These are phyloP conservation scores for Oidium heveae DNA, from an alignment of 2,329 filamentous ascomycete species.

Conservation along the genomic window DNA sequence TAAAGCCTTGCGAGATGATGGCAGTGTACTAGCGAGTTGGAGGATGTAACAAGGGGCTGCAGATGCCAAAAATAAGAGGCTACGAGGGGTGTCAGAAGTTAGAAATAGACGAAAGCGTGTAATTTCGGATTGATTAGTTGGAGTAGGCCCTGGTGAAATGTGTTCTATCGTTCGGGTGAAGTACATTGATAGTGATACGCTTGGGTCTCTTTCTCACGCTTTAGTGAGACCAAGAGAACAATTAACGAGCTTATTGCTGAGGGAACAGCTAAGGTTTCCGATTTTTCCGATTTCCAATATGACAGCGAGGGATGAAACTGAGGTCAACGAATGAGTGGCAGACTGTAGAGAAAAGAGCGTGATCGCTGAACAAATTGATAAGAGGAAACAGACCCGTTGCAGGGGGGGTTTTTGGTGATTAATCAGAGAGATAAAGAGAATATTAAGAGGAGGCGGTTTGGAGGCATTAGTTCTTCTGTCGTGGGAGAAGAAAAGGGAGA, in stretches of 20 bases:
- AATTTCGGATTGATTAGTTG: neutral
- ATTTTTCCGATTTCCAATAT: neutral
- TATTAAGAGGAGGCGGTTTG: too few species aligned
- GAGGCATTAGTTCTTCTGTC: too few species aligned
- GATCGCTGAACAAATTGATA: too few species aligned
- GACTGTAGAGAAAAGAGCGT: too few species aligned
- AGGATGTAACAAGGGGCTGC: neutral
- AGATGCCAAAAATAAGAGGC: neutral
- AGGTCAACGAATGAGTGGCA: too few species aligned
- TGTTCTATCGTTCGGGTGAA: neutral
- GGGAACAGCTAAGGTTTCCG: neutral
- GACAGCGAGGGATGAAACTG: too few species aligned
- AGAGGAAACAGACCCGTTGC: too few species aligned
- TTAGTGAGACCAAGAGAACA: neutral
- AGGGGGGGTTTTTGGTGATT: too few species aligned
- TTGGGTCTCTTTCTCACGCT: neutral
- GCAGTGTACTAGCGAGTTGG: neutral
- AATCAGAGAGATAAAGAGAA: too few species aligned
- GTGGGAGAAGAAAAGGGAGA: too few species aligned
- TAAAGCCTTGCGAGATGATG: neutral
- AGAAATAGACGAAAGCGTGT: neutral
- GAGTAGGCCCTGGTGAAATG: neutral
- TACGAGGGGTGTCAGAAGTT: neutral
- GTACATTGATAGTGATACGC: neutral
- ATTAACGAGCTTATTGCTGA: neutral